phyloP scores from a whole-genome alignment of 2,329 filamentous ascomycete genomes.

The Chaetoscypha palmicola region DNA sequence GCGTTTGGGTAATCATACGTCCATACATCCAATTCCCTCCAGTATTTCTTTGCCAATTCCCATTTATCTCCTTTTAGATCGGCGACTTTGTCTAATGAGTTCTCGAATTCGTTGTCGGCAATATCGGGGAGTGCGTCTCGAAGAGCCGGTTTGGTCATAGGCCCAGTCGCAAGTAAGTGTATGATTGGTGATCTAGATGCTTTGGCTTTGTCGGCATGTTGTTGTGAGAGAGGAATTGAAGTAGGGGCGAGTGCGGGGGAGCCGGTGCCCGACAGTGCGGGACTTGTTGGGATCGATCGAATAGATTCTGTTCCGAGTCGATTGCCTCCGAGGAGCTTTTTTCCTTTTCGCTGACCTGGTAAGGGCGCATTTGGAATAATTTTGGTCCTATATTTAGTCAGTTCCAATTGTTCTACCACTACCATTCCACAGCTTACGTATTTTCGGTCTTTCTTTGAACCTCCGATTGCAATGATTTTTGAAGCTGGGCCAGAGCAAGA shows the following conservation, averaged over 20 bases:
- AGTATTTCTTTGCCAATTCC: slow-evolving; percentile 49
- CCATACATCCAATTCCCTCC: slow-evolving; percentile 60
- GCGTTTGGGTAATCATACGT: slow-evolving; percentile 49
- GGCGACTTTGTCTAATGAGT: slow-evolving; percentile 51
- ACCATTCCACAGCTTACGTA: slow-evolving; percentile 36
- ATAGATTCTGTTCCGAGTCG: slow-evolving; percentile 20
- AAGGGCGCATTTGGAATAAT: slow-evolving; percentile 31
- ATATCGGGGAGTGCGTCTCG: slow-evolving; percentile 43
- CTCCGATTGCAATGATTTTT: slow-evolving; percentile 38
- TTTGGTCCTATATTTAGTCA: slow-evolving; percentile 35
- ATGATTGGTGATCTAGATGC: slow-evolving; percentile 47
- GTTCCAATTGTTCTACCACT: too few species aligned
- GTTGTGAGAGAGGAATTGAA: slow-evolving; percentile 44
- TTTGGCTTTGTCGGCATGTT: slow-evolving; percentile 46
- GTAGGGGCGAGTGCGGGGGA: slow-evolving; percentile 48
- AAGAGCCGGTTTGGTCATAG: slow-evolving; percentile 44
- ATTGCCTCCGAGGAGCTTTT: slow-evolving; percentile 23
- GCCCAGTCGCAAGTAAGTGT: slow-evolving; percentile 52
- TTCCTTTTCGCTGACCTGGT: slow-evolving; percentile 18
- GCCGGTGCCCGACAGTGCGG: slow-evolving; percentile 45
- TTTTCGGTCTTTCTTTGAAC: slow-evolving; percentile 41
- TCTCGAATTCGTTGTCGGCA: slow-evolving; percentile 44
- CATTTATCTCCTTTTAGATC: slow-evolving; percentile 46
- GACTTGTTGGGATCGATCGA: slow-evolving; percentile 46
- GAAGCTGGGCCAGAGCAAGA: slow-evolving; percentile 44